A percentile compares a stretch with the other conserved stretches of the same genome.
Conservation (phyloP, 1,139 yeast species). For the Suhomyces panamericanus region DNA sequence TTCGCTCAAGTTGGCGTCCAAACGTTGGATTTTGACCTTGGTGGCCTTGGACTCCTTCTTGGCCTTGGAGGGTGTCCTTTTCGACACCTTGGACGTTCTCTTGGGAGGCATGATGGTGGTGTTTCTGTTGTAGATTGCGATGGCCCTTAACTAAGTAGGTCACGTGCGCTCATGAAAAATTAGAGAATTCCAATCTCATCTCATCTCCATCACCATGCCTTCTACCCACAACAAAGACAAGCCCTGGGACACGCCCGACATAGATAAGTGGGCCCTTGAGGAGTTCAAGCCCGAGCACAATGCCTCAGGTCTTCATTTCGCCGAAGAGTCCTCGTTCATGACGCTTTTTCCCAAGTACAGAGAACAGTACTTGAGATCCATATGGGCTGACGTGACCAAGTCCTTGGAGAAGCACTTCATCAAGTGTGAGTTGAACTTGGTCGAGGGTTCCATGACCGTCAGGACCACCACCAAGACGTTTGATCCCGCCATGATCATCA, state of each 20-base stretch:
- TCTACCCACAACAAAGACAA: conserved; percentile 92
- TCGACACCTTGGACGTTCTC: conserved; percentile 3
- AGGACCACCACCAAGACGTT: conserved; percentile 92
- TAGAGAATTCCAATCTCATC: background rate
- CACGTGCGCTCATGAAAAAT: conserved; percentile 10
- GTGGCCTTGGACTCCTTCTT: conserved; percentile 33
- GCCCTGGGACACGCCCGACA: conserved; percentile 97
- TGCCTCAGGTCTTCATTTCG: conserved; percentile 78
- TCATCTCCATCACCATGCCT: conserved; percentile 54
- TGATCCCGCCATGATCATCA: conserved; percentile 92
- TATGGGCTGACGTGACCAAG: conserved; percentile 92
- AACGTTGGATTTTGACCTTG: conserved; percentile 41
- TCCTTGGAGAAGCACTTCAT: conserved; percentile 72
- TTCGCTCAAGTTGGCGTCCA: conserved; percentile 42
- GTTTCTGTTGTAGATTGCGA: background rate
- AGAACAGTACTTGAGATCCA: conserved; percentile 81
- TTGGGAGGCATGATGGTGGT: conserved; percentile 4
- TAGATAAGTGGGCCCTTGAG: conserved; percentile 90
- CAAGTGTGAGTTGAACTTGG: conserved; percentile 81
- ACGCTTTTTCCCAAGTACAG: conserved; percentile 96
- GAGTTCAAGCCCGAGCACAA: conserved; percentile 91
- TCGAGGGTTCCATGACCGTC: conserved; percentile 97
- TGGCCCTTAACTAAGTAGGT: background rate
- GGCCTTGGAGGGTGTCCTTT: conserved; percentile 13
- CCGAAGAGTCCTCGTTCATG: conserved; percentile 94